These are phyloP conservation scores for Lactuca sativa DNA, from an alignment of 129 eudicot species.

Conservation along the genomic window DNA sequence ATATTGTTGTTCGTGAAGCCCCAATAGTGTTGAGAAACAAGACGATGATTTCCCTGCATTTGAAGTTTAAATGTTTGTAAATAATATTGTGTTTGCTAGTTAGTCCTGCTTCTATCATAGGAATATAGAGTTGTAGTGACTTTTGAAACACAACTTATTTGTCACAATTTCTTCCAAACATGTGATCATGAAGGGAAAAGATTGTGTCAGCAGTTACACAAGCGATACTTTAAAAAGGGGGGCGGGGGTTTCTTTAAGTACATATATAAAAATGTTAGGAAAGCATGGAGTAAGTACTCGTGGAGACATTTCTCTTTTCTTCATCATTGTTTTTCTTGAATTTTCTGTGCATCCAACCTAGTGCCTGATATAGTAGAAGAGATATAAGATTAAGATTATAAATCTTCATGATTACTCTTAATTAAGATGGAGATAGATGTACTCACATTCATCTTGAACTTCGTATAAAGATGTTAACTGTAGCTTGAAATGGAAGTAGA, in stretches of 20 bases:
- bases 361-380: conserved; percentile 50
- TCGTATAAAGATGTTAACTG: conserved; percentile 18
- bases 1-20: conserved; percentile 37
- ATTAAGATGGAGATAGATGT: conserved; percentile 9
- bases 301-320: conserved; percentile 40
- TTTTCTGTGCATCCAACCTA: conserved; percentile 75
- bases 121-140: neutral
- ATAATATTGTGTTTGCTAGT: neutral
- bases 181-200: neutral
- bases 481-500: conserved; percentile 23
- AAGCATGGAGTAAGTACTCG: conserved; percentile 35
- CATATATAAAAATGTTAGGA: neutral
- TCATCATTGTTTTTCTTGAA: conserved; percentile 40
- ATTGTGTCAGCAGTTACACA: neutral
- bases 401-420: neutral
- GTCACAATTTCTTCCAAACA: neutral
- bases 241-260: conserved; percentile 1
- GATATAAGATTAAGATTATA: conserved; percentile 17
- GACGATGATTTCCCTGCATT: conserved; percentile 45
- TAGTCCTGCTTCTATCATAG: neutral
- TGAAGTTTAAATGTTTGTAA: neutral
- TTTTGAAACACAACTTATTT: neutral
- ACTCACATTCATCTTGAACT: conserved; percentile 72
- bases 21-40: conserved; percentile 39
- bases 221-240: neutral